A percentile compares a stretch with the other conserved stretches of the same genome.
phyloP scores from a whole-genome alignment of 2,329 filamentous ascomycete species.

The Xylariales sp. region DNA sequence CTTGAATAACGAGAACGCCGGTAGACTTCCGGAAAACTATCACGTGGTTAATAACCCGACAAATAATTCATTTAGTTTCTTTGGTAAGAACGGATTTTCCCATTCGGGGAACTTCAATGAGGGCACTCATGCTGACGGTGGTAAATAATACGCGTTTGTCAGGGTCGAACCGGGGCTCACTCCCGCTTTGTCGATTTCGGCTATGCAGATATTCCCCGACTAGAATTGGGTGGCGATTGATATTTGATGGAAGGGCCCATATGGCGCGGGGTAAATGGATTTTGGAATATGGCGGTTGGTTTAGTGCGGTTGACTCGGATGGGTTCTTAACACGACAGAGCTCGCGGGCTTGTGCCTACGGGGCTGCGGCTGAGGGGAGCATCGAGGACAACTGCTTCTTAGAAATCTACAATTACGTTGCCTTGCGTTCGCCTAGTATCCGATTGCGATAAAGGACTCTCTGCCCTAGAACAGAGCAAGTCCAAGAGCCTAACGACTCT shows the following conservation, averaged over 20 bases:
- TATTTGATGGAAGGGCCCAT: too few species aligned
- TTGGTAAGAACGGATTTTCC: not conserved
- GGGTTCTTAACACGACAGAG: too few species aligned
- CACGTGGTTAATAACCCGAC: not conserved
- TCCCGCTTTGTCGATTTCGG: too few species aligned
- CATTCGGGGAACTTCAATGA: not conserved
- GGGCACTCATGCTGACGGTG: not conserved
- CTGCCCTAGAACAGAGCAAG: not conserved
- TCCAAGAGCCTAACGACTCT: constrained; percentile 43
- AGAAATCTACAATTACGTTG: not conserved
- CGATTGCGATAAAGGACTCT: not conserved
- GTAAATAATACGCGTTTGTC: too few species aligned
- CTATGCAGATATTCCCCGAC: too few species aligned
- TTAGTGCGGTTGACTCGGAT: too few species aligned
- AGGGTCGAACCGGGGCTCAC: too few species aligned
- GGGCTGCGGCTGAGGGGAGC: not conserved
- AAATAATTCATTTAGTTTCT: not conserved
- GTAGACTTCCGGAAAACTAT: too few species aligned
- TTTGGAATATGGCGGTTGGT: too few species aligned
- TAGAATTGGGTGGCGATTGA: too few species aligned
- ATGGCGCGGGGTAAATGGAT: too few species aligned
- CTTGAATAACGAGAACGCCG: not conserved
- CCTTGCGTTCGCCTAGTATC: not conserved
- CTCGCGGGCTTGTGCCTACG: too few species aligned
- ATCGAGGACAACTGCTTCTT: not conserved